Evolutionary conservation across 495 filamentous ascomycete genomes (phyloP), one percentile per base, ranked within the genome.

Genomic region (Annulohypoxylon moriforme): DNA sequence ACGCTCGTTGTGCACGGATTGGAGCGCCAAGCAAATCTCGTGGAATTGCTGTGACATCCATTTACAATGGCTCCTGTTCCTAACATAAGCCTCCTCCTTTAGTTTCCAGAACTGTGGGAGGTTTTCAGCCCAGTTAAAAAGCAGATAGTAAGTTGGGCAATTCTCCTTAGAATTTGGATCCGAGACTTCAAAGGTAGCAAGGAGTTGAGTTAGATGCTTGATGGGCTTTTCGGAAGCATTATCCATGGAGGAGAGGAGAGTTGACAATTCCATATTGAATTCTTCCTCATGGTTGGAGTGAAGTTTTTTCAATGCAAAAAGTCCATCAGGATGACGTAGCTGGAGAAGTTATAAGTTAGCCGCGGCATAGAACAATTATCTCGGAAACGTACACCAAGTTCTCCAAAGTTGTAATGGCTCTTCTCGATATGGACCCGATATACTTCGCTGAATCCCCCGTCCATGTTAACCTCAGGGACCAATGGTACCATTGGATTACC

Each of bases 41-140:
- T 73, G 34, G n/a, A 73, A 60, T 53, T 73, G 60, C 29, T 58
- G n/a, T n/a, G 71, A 61, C 66, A 73, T 73, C 71, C 71, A 73
- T 25, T 9, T 16, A 16, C 44, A 65, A 16, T 73, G 71, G 0
- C 4, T 25, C 34, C n/a, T 68, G 4, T 61, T 24, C 11, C 60
- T 29, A 4, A 65, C 36, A 1, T 66, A 44, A 27, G 44, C 10
- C 3, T 58, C 6, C 2, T 40, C 11, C 14, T 65, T 69, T 0
- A 0, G 14, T 33, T 49, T 57, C 71, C 71, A 73, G 36, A 73
- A 73, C 3, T 69, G 22, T 6, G n/a, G 63, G 4, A 73, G 71
- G 8, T 46, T 69, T 4, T 61, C 50, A 0, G 71, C 71, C 71
- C 71, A 73, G 49, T 73, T 66, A 22, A 73, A 73, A 25, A 73